A percentile compares a stretch with the other conserved stretches of the same genome.
Conservation (phyloP, 2,329 filamentous ascomycete genomes). For the Venturia carpophila region DNA sequence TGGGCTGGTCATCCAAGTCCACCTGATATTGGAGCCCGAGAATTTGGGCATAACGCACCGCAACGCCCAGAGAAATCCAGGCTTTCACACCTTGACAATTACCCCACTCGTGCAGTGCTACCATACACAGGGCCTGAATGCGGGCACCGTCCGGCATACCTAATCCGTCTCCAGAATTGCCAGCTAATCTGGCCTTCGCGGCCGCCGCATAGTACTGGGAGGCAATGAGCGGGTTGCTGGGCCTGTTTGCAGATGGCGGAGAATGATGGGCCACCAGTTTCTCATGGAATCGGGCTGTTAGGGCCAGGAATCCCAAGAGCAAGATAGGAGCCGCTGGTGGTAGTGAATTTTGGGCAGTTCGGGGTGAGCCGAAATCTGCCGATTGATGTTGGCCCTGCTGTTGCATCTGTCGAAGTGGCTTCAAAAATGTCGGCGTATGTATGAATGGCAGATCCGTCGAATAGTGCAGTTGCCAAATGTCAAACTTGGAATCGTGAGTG, state of each 20-base stretch:
- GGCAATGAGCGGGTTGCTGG: slow-evolving; percentile 47
- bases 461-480: slow-evolving; percentile 63
- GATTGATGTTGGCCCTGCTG: slow-evolving; percentile 25
- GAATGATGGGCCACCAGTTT: slow-evolving; percentile 49
- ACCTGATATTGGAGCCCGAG: slow-evolving; percentile 55
- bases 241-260: slow-evolving; percentile 40
- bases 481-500: slow-evolving; percentile 38
- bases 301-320: slow-evolving; percentile 57
- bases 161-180: slow-evolving; percentile 40
- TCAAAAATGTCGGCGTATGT: slow-evolving; percentile 55
- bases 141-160: slow-evolving; percentile 52
- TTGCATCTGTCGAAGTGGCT: slow-evolving; percentile 34
- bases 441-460: slow-evolving; percentile 65
- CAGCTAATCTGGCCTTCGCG: slow-evolving; percentile 45
- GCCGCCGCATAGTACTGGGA: slow-evolving; percentile 59
- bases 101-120: slow-evolving; percentile 65
- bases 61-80: slow-evolving; percentile 57
- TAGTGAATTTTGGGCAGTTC: slow-evolving; percentile 26
- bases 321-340: slow-evolving; percentile 49
- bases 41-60: slow-evolving; percentile 53
- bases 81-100: slow-evolving; percentile 54
- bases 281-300: slow-evolving; percentile 61
- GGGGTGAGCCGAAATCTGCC: slow-evolving; percentile 26
- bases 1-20: slow-evolving; percentile 29
- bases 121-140: slow-evolving; percentile 61